Evolutionary conservation across 768 basidiomycete genomes (phyloP), one percentile per base, ranked within the genome.

Genomic region (Obba rivulosa): DNA sequence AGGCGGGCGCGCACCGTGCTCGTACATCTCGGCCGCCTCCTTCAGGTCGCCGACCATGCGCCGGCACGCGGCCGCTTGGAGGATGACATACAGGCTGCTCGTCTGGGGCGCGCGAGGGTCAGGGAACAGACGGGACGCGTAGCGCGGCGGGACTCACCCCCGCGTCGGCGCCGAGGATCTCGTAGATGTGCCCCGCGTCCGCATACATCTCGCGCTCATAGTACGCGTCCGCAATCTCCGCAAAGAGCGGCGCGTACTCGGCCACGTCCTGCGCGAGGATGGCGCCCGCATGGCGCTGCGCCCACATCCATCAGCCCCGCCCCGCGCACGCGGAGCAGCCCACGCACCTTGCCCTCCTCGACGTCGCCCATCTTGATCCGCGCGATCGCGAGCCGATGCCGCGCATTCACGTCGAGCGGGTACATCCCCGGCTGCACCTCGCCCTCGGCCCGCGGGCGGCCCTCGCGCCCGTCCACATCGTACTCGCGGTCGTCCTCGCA

Each of bases 401-500:
- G 70, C 1, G 93, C 78, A 53, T 89, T 85, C 9, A 85, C 73
- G 60, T 92, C 87, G 48, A 92, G 66, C 8, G 71, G 71, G 61
- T 78, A 82, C 44, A 71, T 73, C 21, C 83, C 86, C 2, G 78
- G 74, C 39, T 74, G 74, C 5, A 81, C 63, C 34, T 76, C 75
- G 2, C 75, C 76, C 20, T 63, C 66, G 8, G 49, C 53, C 8
- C 54, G 38, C 21, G 66, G 46, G 20, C 39, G 46, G 18, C 45
- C 55, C 58, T 55, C 65, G 50, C 61, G 68, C 63, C 39, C 68
- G 64, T 46, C 62, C 51, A 75, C 58, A 59, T 92, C 90, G 59
- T 79, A 99, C 66, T 99, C 95, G 42, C 93, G 73, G 61, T 99
- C 95, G 61, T 99, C 94, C 24, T 77, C 78, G 46, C 82, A 78